phyloP scores from a whole-genome alignment of 176 grass and related monocot genomes.

The Carex cristatella region DNA sequence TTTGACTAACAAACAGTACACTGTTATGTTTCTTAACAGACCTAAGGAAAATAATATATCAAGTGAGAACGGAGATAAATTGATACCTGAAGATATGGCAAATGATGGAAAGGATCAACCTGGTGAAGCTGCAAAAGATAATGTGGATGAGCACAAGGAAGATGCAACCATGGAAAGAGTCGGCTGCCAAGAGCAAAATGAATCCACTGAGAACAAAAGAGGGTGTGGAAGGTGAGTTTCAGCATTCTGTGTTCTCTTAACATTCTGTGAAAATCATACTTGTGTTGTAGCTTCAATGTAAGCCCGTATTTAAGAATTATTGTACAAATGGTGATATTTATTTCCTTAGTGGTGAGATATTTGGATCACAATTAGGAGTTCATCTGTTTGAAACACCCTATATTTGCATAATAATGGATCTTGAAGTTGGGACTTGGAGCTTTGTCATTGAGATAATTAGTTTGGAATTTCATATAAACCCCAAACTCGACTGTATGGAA shows the following conservation, averaged over 20 bases:
- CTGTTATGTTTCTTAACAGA: too few relatives aligned
- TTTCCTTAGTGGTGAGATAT: not conserved
- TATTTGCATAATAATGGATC: too few relatives aligned
- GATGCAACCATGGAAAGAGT: not conserved
- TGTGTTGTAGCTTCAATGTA: not conserved
- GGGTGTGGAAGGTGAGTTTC: not conserved
- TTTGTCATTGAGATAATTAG: not conserved
- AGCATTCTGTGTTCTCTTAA: not conserved
- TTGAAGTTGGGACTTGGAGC: not conserved
- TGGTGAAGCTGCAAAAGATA: not conserved
- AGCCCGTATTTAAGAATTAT: not conserved
- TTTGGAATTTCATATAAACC: not conserved
- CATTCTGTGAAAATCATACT: not conserved
- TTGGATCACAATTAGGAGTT: not conserved
- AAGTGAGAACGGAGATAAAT: not conserved
- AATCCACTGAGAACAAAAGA: not conserved
- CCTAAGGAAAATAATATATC: not conserved
- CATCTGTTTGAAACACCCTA: too few relatives aligned
- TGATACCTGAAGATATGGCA: not conserved
- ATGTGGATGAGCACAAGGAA: not conserved
- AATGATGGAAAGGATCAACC: not conserved
- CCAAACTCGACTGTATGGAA: too few relatives aligned
- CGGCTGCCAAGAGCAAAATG: not conserved
- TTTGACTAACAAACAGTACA: not conserved
- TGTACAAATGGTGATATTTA: too few relatives aligned